Evolutionary conservation across 352 stramenopile species (phyloP).

Genomic region (Phytophthora palmivora): DNA sequence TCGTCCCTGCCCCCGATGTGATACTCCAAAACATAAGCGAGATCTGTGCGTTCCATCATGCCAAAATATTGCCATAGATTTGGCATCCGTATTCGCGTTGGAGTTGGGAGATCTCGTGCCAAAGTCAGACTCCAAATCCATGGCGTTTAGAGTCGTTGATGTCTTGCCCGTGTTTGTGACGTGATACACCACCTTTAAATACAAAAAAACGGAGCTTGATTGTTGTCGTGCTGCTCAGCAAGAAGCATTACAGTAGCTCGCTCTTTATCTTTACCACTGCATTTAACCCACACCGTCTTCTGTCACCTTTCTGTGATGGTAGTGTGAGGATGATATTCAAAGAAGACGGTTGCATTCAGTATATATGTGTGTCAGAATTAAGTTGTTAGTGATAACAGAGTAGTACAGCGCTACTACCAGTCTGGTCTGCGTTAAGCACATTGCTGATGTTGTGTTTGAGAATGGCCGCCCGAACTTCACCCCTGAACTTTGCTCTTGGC

Average conservation of each 20-base stretch:
- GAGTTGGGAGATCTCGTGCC: too few relatives aligned
- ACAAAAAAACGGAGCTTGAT: constrained; percentile 6
- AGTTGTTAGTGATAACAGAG: too few relatives aligned
- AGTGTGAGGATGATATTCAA: constrained; percentile 23
- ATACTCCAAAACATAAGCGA: constrained; percentile 5
- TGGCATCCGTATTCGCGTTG: background rate
- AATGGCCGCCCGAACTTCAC: too few relatives aligned
- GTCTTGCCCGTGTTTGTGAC: background rate
- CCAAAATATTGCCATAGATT: constrained; percentile 3
- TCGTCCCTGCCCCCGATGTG: background rate
- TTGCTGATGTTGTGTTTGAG: too few relatives aligned
- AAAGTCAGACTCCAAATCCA: constrained; percentile 9
- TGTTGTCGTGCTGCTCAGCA: constrained; percentile 4
- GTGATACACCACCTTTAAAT: constrained; percentile 4
- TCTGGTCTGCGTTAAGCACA: constrained; percentile 8
- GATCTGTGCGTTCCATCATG: constrained; percentile 3
- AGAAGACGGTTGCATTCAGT: constrained; percentile 12
- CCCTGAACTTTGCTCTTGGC: too few relatives aligned
- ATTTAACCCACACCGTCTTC: too few relatives aligned
- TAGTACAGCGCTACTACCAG: constrained; percentile 3
- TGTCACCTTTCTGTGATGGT: constrained; percentile 10
- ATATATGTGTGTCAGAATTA: too few relatives aligned
- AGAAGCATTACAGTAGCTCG: constrained; percentile 21
- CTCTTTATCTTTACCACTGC: too few relatives aligned
- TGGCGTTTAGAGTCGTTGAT: background rate